These are phyloP conservation scores for Lactifluus echinatus DNA, from an alignment of 768 basidiomycete species.

Conservation along the genomic window DNA sequence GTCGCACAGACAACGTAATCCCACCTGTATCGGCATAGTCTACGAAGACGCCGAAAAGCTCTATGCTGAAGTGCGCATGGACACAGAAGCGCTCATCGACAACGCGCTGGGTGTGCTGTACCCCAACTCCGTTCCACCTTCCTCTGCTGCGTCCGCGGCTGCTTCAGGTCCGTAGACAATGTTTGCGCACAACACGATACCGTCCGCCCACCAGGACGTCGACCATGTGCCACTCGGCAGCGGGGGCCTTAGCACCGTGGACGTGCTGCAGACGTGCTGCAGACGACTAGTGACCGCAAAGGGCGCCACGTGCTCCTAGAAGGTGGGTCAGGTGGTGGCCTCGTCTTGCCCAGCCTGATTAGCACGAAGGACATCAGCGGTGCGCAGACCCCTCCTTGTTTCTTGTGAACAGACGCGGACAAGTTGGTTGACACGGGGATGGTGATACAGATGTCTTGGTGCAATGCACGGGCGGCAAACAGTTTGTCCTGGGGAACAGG, in stretches of 20 bases:
- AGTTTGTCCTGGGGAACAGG: too few relatives aligned
- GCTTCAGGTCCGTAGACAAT: constrained; percentile 36
- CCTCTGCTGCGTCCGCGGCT: constrained; percentile 22
- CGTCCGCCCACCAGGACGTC: constrained; percentile 71
- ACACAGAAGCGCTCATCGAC: constrained; percentile 60
- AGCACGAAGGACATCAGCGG: not conserved
- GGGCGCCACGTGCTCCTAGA: constrained; percentile 67
- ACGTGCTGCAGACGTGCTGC: too few relatives aligned
- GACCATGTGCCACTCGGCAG: constrained; percentile 50
- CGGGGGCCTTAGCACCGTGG: constrained; percentile 33
- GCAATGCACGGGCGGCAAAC: constrained; percentile 52
- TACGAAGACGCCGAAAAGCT: constrained; percentile 91
- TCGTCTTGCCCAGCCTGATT: constrained; percentile 20
- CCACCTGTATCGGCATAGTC: constrained; percentile 72
- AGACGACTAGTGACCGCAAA: constrained; percentile 55
- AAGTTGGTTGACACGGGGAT: not conserved
- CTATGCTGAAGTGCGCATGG: constrained; percentile 67
- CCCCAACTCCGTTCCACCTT: constrained; percentile 37
- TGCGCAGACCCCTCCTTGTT: not conserved
- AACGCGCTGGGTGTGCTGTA: constrained; percentile 63
- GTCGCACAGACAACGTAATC: not conserved
- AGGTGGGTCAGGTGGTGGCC: constrained; percentile 31
- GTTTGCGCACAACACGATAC: constrained; percentile 76
- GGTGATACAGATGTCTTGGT: constrained; percentile 32
- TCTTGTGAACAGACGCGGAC: not conserved